phyloP scores from a whole-genome alignment of 208 protist species.

The Leishmania martiniquensis region DNA sequence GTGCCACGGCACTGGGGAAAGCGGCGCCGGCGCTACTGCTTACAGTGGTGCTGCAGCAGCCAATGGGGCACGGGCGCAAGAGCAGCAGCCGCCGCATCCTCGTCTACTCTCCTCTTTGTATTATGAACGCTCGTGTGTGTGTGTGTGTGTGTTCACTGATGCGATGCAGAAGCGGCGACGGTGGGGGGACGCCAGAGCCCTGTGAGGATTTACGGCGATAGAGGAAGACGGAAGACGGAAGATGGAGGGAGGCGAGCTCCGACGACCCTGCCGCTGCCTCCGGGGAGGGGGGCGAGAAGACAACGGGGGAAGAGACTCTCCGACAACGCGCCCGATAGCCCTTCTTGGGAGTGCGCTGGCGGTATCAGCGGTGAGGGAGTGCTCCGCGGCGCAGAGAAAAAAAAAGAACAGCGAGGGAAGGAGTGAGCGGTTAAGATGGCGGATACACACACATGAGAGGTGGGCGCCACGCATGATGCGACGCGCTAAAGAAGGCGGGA shows the following conservation, averaged over 20 bases:
- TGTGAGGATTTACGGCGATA: background rate
- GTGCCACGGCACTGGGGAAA: background rate
- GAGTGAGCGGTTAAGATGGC: no score
- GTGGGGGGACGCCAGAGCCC: no score
- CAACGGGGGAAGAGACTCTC: background rate
- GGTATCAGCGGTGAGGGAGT: background rate
- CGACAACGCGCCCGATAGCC: background rate
- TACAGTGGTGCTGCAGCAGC: background rate
- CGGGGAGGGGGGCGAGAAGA: background rate
- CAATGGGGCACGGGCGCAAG: background rate
- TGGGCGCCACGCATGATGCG: background rate
- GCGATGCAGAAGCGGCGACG: background rate
- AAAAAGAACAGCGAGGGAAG: background rate
- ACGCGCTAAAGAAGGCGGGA: background rate
- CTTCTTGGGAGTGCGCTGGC: background rate
- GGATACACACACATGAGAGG: background rate
- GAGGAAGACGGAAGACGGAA: background rate
- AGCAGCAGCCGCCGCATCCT: constrained; percentile 2
- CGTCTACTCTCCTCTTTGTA: background rate
- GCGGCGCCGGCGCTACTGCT: constrained; percentile 2
- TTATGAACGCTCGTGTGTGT: background rate
- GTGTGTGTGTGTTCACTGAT: background rate
- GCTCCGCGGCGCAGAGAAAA: background rate
- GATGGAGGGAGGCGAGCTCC: background rate
- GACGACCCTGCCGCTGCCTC: background rate